Evolutionary conservation across 2,329 filamentous ascomycete genomes (phyloP).

Genomic region (Xylariaceae sp.): DNA sequence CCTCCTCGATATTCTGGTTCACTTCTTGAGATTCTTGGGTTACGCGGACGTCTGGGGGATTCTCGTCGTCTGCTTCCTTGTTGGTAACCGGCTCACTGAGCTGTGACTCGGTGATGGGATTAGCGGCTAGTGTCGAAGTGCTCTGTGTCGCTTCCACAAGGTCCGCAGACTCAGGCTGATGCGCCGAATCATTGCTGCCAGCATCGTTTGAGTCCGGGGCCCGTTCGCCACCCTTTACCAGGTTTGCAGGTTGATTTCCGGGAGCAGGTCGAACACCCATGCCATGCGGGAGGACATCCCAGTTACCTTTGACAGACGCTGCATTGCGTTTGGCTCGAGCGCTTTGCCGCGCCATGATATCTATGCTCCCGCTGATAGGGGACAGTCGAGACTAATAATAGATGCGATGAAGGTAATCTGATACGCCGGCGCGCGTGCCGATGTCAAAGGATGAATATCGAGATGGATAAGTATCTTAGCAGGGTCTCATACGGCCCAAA

Average conservation of each 20-base stretch:
- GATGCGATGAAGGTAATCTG: neutral
- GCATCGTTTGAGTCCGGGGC: neutral
- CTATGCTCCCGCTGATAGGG: neutral
- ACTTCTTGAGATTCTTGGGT: neutral
- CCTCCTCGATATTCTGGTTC: too few species aligned
- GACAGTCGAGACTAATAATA: neutral
- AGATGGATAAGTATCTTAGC: neutral
- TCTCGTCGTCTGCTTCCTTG: neutral
- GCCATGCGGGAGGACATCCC: slow-evolving; percentile 27
- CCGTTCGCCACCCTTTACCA: neutral
- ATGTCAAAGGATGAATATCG: neutral
- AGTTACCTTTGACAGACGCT: slow-evolving; percentile 20
- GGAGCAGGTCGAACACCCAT: slow-evolving; percentile 21
- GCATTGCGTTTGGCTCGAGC: slow-evolving; percentile 20
- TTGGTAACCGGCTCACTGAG: neutral
- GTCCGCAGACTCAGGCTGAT: neutral
- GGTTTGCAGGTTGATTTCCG: neutral
- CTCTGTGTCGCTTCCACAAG: neutral
- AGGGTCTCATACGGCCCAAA: neutral
- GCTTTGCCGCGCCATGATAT: slow-evolving; percentile 14
- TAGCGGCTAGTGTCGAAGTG: neutral
- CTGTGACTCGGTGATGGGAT: neutral
- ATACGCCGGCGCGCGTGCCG: too few species aligned
- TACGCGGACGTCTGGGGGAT: neutral
- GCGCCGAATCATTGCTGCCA: neutral